phyloP scores from a whole-genome alignment of 2,329 filamentous ascomycete species.

The Lachnellula hyalina region DNA sequence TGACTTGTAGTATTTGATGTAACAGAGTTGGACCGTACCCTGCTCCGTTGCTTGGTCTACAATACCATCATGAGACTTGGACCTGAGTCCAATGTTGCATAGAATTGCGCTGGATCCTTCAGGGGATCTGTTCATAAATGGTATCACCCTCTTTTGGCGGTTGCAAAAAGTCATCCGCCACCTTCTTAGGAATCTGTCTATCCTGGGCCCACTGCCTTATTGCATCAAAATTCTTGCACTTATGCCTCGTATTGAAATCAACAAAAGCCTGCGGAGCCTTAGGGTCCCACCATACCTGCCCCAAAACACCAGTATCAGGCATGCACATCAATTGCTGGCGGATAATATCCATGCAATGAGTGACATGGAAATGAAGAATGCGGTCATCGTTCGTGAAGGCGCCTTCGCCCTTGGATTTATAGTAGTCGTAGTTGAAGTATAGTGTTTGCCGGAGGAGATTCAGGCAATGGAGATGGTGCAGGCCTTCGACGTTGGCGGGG shows the following conservation, averaged over 20 bases:
- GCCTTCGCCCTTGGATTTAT: slow-evolving; percentile 38
- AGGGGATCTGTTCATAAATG: slow-evolving; percentile 23
- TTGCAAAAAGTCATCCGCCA: slow-evolving; percentile 26
- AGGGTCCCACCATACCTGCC: slow-evolving; percentile 49
- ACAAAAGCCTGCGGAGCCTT: slow-evolving; percentile 38
- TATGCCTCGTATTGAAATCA: slow-evolving; percentile 50
- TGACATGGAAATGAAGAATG: slow-evolving; percentile 45
- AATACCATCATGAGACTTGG: no score
- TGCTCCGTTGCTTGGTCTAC: no score
- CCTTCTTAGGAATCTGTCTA: slow-evolving; percentile 36
- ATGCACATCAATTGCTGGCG: slow-evolving; percentile 53
- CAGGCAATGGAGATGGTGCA: slow-evolving; percentile 48
- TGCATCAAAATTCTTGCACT: slow-evolving; percentile 48
- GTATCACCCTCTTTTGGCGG: slow-evolving; percentile 20
- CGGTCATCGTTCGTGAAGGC: slow-evolving; percentile 45
- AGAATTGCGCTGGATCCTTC: neutral
- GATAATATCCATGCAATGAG: slow-evolving; percentile 51
- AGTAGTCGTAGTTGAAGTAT: slow-evolving; percentile 50
- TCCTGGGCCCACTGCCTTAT: slow-evolving; percentile 46
- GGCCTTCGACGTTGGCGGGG: slow-evolving; percentile 41
- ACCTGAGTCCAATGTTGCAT: no score
- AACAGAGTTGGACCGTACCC: no score
- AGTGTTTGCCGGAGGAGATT: slow-evolving; percentile 48
- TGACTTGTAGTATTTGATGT: no score
- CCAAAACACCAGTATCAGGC: slow-evolving; percentile 46